Percentiles rank a stretch among this genome's conserved stretches.
Conservation (phyloP, 306 rosid species). For the Amphicarpaea edgeworthii region DNA sequence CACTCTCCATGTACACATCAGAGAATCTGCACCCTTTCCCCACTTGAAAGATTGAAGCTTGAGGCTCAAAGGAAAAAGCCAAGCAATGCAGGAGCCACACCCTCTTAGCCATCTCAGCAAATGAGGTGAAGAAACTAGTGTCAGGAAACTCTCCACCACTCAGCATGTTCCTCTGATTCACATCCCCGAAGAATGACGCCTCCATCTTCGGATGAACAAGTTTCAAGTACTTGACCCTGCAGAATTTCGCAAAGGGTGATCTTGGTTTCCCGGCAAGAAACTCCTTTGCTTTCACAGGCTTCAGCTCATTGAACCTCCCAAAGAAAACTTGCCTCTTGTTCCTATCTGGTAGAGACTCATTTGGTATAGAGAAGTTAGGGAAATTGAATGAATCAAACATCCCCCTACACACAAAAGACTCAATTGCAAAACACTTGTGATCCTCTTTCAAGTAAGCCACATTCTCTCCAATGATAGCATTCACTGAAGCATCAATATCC, state of each 20-base stretch:
- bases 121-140: conserved; percentile 60
- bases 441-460: conserved; percentile 66
- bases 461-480: conserved; percentile 55
- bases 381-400: conserved; percentile 77
- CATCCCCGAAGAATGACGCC: conserved; percentile 65
- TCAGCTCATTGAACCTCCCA: conserved; percentile 55
- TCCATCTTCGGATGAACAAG: conserved; percentile 89
- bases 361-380: conserved; percentile 66
- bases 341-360: conserved; percentile 51
- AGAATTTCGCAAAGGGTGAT: conserved; percentile 74
- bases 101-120: conserved; percentile 87
- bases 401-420: conserved; percentile 77
- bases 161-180: conserved; percentile 65
- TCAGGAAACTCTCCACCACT: conserved; percentile 71
- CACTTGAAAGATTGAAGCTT: conserved; percentile 80
- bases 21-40: conserved; percentile 77
- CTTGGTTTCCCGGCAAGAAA: conserved; percentile 54
- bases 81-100: conserved; percentile 88
- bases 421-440: conserved; percentile 79
- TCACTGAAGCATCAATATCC: conserved; percentile 71
- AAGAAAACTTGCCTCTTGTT: conserved; percentile 56
- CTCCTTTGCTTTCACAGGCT: conserved; percentile 60
- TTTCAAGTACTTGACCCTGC: conserved; percentile 64
- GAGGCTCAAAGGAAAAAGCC: conserved; percentile 75
- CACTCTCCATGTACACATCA: conserved; percentile 88